Conservation (phyloP, 2,329 filamentous ascomycete genomes). For the Aotearoamyces nothofagi region DNA sequence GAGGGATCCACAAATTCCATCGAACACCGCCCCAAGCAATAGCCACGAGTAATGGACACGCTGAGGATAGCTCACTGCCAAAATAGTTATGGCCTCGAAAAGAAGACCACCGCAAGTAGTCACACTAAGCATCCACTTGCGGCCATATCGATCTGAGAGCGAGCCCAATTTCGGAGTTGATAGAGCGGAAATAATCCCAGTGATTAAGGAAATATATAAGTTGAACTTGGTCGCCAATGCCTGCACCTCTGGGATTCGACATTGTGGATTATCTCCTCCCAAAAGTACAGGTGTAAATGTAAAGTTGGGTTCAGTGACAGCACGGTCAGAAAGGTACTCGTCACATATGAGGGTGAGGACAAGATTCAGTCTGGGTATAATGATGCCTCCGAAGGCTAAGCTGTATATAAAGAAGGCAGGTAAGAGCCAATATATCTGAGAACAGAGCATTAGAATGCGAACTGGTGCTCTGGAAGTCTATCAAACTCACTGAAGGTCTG, state of each 20-base stretch:
- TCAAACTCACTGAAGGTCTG: slow-evolving; percentile 44
- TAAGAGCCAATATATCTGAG: slow-evolving; percentile 68
- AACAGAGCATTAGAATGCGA: no score
- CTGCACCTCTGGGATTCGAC: slow-evolving; percentile 66
- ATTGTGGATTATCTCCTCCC: slow-evolving; percentile 62
- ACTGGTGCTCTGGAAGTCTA: no score
- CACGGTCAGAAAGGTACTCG: slow-evolving; percentile 61
- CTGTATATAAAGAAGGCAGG: slow-evolving; percentile 70
- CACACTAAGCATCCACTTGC: slow-evolving; percentile 58
- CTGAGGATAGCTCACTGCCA: slow-evolving; percentile 63
- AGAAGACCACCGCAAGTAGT: slow-evolving; percentile 61
- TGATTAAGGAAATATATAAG: slow-evolving; percentile 57
- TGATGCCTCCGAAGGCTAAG: slow-evolving; percentile 69
- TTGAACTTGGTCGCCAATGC: slow-evolving; percentile 63
- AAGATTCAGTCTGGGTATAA: slow-evolving; percentile 79
- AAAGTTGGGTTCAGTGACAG: slow-evolving; percentile 39
- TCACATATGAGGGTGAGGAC: slow-evolving; percentile 74
- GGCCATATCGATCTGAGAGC: slow-evolving; percentile 75
- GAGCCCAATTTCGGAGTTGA: slow-evolving; percentile 71
- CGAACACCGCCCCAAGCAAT: slow-evolving; percentile 59
- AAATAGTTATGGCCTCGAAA: slow-evolving; percentile 61
- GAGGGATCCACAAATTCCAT: slow-evolving; percentile 80
- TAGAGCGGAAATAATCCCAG: slow-evolving; percentile 65
- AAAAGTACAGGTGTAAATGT: slow-evolving; percentile 48
- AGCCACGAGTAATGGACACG: slow-evolving; percentile 63